Base-by-base conservation (phyloP, 495 filamentous ascomycete species). In the Melanomma pulvis-pyrius region DNA sequence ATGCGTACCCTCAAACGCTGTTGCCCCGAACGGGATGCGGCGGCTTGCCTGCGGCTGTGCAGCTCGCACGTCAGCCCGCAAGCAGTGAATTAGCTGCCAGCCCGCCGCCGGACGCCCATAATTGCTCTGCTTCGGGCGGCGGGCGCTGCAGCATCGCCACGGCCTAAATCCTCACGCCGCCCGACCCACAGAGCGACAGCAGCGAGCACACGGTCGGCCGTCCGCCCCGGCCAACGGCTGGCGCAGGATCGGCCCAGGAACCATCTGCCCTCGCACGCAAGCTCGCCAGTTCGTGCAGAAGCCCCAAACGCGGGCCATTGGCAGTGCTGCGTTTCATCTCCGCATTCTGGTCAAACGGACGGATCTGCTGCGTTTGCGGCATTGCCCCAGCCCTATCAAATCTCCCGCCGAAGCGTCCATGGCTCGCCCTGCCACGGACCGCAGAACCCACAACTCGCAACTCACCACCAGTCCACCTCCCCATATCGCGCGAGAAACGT, bases 41-140 rank as follows among this genome's bases (percentile, higher is more conserved):
- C 65, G 60, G 41, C 36, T 63, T 54, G 60, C 47, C 30, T 71
- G 68, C 63, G 68, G 68, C 68, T 66, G 68, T 71, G 68, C 57
- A 48, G 34, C 52, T 55, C 46, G 49, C 36, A 58, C 58, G 62
- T 67, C 68, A 67, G 68, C 67, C 48, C 54, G 19, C 22, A 68
- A 62, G 65, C 65, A 57, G 50, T 25, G 25, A 61, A 62, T 57
- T 61, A 58, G 65, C 55, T 51, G 12, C 47, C 48, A 41, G 24
- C 32, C 34, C 53, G 22, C 61, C 21, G 9, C 51, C 28, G 19
- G 29, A 57, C 56, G 32, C 53, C 62, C 53, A 50, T 65, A 65
- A 59, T 51, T 25, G 22, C 25, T 21, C 58, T 56, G 22, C 51
- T 63, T 55, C 24, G 32, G 50, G 58, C 58, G 11, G 22, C 34